Evolutionary conservation across 2,329 filamentous ascomycete genomes (phyloP), one percentile per base, ranked within the genome.

Genomic region (Sarocladium brachiariae): DNA sequence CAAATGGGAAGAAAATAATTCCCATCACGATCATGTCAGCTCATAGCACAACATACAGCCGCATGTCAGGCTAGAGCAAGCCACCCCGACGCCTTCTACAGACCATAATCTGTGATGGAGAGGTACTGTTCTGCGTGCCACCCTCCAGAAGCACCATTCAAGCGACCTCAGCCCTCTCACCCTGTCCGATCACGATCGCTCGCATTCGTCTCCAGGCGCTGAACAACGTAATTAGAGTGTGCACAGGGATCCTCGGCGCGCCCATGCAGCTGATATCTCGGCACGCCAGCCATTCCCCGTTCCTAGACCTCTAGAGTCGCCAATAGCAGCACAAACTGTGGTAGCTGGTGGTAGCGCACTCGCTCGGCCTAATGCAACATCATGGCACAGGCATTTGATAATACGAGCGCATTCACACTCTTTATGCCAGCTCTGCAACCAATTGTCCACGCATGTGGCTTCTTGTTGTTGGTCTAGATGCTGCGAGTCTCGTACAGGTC

Each of bases 191-290:
- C n/a, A n/a, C n/a, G n/a, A n/a, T n/a, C n/a, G n/a, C n/a, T n/a
- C n/a, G n/a, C n/a, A n/a, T n/a, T n/a, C n/a, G n/a, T n/a, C n/a
- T 39, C 7, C 37, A 39, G 16, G 6, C 16, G 7, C 34, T 37
- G 9, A n/a, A 31, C 7, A 31, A 10, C 34, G 38, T 8, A 4
- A 23, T 8, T 4, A 14, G 30, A 45, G 21, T 5, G 16, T n/a
- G 9, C 14, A 45, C 13, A 45, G 13, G n/a, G 27, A 21, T 25
- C 25, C 43, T 47, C 27, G 43, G 43, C 43, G 16, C 14, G 10
- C n/a, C n/a, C 24, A 31, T 31, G 43, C 24, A 25, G 43, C 43
- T 33, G 43, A n/a, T n/a, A n/a, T 33, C 43, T 47, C 43, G 43
- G 43, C 43, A 47, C 10, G 43, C 43, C 18, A 31, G 24, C 25